Conservation (phyloP, 768 basidiomycete species). For the Leccinum aurantiacum region DNA sequence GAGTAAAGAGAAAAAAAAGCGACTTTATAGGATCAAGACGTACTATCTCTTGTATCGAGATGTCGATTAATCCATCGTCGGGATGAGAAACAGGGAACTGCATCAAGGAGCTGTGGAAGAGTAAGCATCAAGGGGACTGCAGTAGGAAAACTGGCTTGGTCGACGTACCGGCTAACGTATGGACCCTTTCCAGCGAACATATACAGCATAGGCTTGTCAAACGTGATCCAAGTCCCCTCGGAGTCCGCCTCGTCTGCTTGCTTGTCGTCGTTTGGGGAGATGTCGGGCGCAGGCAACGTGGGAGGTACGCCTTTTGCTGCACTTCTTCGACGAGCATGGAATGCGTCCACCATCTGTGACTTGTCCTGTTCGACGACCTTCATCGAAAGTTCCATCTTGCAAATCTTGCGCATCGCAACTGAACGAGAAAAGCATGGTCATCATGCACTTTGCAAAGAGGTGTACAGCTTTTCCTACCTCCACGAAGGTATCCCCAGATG, state of each 20-base stretch:
- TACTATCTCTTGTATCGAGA: slow-evolving; percentile 65
- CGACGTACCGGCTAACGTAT: slow-evolving; percentile 59
- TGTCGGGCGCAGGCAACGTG: slow-evolving; percentile 14
- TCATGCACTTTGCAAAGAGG: not conserved
- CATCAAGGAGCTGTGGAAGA: slow-evolving; percentile 60
- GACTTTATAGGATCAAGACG: slow-evolving; percentile 15
- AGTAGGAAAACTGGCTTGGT: not conserved
- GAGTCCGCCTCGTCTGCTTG: slow-evolving; percentile 30
- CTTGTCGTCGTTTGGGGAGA: slow-evolving; percentile 10
- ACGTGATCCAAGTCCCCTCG: slow-evolving; percentile 65
- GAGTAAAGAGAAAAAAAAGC: not conserved
- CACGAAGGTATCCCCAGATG: slow-evolving; percentile 66
- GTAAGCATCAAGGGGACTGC: not conserved
- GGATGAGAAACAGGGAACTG: slow-evolving; percentile 82
- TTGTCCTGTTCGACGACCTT: slow-evolving; percentile 74
- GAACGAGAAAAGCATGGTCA: slow-evolving; percentile 3
- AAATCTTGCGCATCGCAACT: slow-evolving; percentile 64
- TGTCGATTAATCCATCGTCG: slow-evolving; percentile 75
- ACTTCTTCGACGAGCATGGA: slow-evolving; percentile 39
- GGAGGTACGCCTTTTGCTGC: slow-evolving; percentile 15
- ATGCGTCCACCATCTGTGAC: slow-evolving; percentile 58
- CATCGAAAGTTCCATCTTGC: slow-evolving; percentile 68
- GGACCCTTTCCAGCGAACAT: slow-evolving; percentile 80
- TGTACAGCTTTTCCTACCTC: slow-evolving; percentile 43
- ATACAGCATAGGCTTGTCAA: slow-evolving; percentile 67